These are phyloP conservation scores for Paracamarosporium sp. DNA, from an alignment of 2,329 filamentous ascomycete species.

Conservation along the genomic window DNA sequence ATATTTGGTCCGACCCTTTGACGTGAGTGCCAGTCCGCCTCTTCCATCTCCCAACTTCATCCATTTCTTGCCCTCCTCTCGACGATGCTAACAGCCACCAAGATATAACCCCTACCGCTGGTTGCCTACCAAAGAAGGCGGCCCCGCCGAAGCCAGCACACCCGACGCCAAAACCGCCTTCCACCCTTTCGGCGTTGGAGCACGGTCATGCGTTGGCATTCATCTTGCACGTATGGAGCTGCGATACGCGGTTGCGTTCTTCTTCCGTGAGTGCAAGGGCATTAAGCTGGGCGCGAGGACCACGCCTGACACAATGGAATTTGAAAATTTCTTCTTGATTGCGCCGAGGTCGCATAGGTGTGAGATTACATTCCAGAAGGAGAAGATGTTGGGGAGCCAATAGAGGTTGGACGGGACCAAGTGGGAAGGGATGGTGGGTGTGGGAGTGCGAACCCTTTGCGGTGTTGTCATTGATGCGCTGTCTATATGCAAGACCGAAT, in stretches of 20 bases:
- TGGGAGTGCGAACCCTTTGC: too few species aligned
- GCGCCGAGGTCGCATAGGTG: conserved; percentile 52
- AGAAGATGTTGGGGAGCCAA: neutral
- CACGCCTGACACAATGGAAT: conserved; percentile 51
- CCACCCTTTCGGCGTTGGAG: conserved; percentile 73
- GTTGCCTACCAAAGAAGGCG: conserved; percentile 18
- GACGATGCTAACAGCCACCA: neutral
- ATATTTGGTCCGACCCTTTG: conserved; percentile 27
- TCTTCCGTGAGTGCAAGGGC: conserved; percentile 57
- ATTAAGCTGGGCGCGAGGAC: conserved; percentile 31
- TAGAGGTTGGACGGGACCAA: too few species aligned
- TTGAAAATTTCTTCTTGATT: conserved; percentile 54
- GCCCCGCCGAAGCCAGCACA: conserved; percentile 30
- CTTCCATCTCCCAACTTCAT: neutral
- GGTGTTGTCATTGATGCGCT: neutral
- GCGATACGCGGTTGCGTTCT: conserved; percentile 57
- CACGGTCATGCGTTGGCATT: conserved; percentile 72
- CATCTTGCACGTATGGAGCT: conserved; percentile 70
- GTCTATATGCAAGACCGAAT: neutral
- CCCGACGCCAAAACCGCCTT: conserved; percentile 60
- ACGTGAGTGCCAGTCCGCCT: conserved; percentile 28
- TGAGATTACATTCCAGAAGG: conserved; percentile 38
- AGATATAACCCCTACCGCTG: conserved; percentile 43
- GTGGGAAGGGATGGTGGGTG: neutral
- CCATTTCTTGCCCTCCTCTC: neutral